These are phyloP conservation scores for Suhomyces coccinellae DNA, from an alignment of 1,139 yeast genomes.

Conservation along the genomic window DNA sequence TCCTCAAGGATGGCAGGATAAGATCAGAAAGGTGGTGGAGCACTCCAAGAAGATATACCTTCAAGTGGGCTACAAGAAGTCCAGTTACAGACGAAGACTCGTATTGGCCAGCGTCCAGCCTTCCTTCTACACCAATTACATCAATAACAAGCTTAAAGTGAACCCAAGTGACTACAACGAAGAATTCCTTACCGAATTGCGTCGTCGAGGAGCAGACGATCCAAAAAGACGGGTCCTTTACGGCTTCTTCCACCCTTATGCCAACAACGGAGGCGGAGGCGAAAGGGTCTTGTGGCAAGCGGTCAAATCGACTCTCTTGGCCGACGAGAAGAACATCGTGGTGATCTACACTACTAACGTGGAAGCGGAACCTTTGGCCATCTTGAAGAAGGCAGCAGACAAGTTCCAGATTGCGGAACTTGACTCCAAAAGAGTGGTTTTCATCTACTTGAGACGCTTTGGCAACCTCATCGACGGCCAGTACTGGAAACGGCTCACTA, in stretches of 20 bases:
- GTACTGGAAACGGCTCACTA: constrained; percentile 78
- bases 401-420: constrained; percentile 62
- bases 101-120: constrained; percentile 52
- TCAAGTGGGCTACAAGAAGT: constrained; percentile 38
- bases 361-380: constrained; percentile 51
- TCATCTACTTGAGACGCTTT: constrained; percentile 67
- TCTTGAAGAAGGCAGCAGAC: constrained; percentile 56
- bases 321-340: constrained; percentile 55
- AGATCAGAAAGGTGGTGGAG: constrained; percentile 35
- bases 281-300: constrained; percentile 97
- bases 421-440: constrained; percentile 59
- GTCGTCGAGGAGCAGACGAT: constrained; percentile 39
- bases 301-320: constrained; percentile 64
- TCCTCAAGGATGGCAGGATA: constrained; percentile 44
- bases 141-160: constrained; percentile 40
- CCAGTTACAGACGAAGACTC: constrained; percentile 54
- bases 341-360: constrained; percentile 75
- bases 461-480: constrained; percentile 61
- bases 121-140: constrained; percentile 46
- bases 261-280: constrained; percentile 98
- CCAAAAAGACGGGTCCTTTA: constrained; percentile 47
- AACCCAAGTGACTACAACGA: constrained; percentile 32
- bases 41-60: constrained; percentile 39
- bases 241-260: constrained; percentile 95
- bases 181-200: constrained; percentile 32